These are phyloP conservation scores for Fusarium camptoceras DNA, from an alignment of 2,329 filamentous ascomycete genomes.

Conservation along the genomic window DNA sequence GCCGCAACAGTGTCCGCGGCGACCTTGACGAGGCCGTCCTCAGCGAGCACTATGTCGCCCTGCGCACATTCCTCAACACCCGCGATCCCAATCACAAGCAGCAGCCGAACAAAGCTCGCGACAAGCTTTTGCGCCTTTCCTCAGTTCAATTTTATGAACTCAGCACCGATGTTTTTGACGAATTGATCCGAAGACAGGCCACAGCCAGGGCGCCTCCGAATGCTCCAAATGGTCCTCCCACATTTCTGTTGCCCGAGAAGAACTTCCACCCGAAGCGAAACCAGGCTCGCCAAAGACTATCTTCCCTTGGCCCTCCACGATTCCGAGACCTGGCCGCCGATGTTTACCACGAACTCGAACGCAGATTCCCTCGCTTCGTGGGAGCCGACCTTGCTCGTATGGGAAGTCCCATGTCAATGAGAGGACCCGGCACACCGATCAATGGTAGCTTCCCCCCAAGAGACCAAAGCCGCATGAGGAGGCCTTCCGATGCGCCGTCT, in stretches of 20 bases:
- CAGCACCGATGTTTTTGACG: conserved; percentile 97
- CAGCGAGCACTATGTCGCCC: conserved; percentile 82
- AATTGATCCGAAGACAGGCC: conserved; percentile 87
- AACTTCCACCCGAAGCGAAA: conserved; percentile 97
- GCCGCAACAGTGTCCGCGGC: conserved; percentile 64
- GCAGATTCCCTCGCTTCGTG: conserved; percentile 86
- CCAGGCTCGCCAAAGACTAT: conserved; percentile 94
- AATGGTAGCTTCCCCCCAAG: conserved; percentile 67
- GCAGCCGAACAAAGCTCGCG: conserved; percentile 87
- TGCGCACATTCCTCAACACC: conserved; percentile 81
- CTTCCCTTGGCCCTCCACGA: conserved; percentile 84
- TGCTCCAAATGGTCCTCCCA: conserved; percentile 68
- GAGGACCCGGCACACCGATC: conserved; percentile 71
- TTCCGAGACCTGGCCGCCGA: conserved; percentile 95
- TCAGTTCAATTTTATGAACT: conserved; percentile 96
- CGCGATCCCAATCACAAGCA: conserved; percentile 80
- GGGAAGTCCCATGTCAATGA: conserved; percentile 75
- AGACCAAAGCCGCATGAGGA: conserved; percentile 64
- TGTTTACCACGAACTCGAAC: conserved; percentile 94
- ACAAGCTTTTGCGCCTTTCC: conserved; percentile 92
- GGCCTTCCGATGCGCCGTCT: conserved; percentile 73
- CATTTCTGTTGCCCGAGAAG: conserved; percentile 84
- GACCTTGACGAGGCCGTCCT: conserved; percentile 75
- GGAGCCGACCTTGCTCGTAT: conserved; percentile 75
- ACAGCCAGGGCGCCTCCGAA: conserved; percentile 66